Percentiles rank a stretch among this genome's conserved stretches.
phyloP scores from a whole-genome alignment of 768 basidiomycete genomes.

The Tulasnella sp. region DNA sequence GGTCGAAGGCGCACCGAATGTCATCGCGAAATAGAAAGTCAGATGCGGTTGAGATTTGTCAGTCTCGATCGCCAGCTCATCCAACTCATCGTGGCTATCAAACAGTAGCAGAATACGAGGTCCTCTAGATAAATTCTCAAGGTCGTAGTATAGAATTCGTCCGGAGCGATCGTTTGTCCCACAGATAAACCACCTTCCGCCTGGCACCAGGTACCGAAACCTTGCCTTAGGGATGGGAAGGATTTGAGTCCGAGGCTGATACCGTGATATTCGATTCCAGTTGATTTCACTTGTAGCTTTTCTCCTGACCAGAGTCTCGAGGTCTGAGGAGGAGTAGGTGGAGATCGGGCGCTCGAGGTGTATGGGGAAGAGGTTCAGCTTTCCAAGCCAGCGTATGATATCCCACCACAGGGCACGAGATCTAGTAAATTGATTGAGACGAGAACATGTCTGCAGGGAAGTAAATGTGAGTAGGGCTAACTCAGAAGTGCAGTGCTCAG shows the following conservation, averaged over 20 bases:
- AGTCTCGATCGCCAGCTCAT: background rate
- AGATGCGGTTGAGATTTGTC: background rate
- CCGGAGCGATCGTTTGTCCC: too few relatives aligned
- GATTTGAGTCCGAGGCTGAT: too few relatives aligned
- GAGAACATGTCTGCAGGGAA: background rate
- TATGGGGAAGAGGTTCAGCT: background rate
- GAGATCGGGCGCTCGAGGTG: background rate
- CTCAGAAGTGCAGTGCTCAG: too few relatives aligned
- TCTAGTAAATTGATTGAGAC: background rate
- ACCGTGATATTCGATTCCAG: too few relatives aligned
- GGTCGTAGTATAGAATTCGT: too few relatives aligned
- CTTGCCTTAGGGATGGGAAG: too few relatives aligned
- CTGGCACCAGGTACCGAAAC: too few relatives aligned
- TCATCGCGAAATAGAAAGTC: background rate
- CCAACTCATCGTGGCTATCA: background rate
- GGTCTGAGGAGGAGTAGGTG: background rate
- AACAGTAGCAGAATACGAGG: too few relatives aligned
- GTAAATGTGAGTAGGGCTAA: background rate
- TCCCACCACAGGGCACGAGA: background rate
- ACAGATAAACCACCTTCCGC: too few relatives aligned
- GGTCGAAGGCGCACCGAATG: background rate
- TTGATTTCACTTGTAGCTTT: too few relatives aligned
- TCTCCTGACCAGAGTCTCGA: too few relatives aligned
- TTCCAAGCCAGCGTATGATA: background rate
- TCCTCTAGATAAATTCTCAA: too few relatives aligned